Base-by-base conservation (phyloP, 352 stramenopile species). In the Pythium guiyangense region DNA sequence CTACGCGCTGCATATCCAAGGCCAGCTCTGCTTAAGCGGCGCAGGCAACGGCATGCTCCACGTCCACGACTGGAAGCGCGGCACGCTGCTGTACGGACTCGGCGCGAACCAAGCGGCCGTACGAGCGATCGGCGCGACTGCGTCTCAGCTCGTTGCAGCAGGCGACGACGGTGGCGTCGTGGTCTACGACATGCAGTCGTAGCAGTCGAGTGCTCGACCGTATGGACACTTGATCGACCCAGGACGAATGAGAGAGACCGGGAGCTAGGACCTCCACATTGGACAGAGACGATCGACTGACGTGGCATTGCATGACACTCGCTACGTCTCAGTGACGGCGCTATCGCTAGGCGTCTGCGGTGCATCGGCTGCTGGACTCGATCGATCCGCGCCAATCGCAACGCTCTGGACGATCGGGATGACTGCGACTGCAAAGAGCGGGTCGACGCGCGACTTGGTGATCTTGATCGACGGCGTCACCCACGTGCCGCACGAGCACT, bases 21-120 rank as follows among this genome's bases (percentile, higher is more conserved):
- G 67, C 6, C 69, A 90, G 51, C 58, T 93, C 12, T 92, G 86
- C 54, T 88, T 96, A 18, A 92, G 77, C 46, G 87, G 87, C 12
- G 85, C 77, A 6, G 87, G 87, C 48, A 88, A 92, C 48, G 87
- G 87, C 25, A 92, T 90, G 76, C 74, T 96, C 25, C 79, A 95
- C 27, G 79, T 90, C 15, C 86, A 96, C 60, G 72, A 94, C 62
- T 81, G 84, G 69, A 79, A 74, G 14, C 52, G 60, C n/a, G 85
- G 82, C 10, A 76, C 71, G 40, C 62, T 94, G 11, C 52, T 89
- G 49, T 96, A 93, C 35, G 86, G 82, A 10, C 69, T 96, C n/a
- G 86, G 86, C 10, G 85, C 86, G 17, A 95, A 95, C 52, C 71
- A 91, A 47, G 82, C 82, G 2, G 85, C 85, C 0, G 81, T 96